A percentile compares a stretch with the other conserved stretches of the same genome.
Evolutionary conservation across 2,329 filamentous ascomycete species (phyloP).

Genomic region (Fusarium sp.): DNA sequence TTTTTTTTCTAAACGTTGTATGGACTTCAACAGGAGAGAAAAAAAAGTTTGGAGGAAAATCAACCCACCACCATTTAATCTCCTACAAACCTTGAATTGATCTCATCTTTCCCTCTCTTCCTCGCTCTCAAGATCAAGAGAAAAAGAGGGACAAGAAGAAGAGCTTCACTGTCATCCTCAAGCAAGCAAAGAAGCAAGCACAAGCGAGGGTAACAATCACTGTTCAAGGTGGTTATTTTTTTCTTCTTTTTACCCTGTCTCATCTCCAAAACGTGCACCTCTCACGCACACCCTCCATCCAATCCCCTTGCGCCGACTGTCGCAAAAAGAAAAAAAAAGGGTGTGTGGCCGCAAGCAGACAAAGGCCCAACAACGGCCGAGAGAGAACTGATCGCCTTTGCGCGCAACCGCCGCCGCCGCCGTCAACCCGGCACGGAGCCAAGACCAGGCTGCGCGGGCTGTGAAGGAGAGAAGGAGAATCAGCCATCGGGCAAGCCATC

Average conservation of each 20-base stretch:
- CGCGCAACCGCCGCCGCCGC: conserved; percentile 9
- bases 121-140: background rate
- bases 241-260: conserved; percentile 5
- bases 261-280: conserved; percentile 34
- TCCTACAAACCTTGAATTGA: background rate
- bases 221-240: background rate
- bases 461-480: background rate
- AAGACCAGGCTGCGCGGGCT: conserved; percentile 12
- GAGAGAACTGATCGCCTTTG: conserved; percentile 13
- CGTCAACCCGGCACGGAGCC: background rate
- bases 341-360: conserved; percentile 30
- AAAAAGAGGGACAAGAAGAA: background rate
- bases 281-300: conserved; percentile 7
- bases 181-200: background rate
- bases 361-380: conserved; percentile 20
- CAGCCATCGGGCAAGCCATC: conserved; percentile 17
- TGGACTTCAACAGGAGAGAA: conserved; percentile 14
- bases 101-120: background rate
- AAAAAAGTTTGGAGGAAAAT: conserved; percentile 11
- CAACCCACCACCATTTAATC: background rate
- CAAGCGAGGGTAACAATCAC: background rate
- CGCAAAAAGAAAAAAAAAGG: conserved; percentile 12
- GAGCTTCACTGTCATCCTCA: background rate
- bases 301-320: conserved; percentile 30
- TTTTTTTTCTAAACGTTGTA: conserved; percentile 13